phyloP scores from a whole-genome alignment of 2,329 filamentous ascomycete species.

The Clonostachys byssicola region DNA sequence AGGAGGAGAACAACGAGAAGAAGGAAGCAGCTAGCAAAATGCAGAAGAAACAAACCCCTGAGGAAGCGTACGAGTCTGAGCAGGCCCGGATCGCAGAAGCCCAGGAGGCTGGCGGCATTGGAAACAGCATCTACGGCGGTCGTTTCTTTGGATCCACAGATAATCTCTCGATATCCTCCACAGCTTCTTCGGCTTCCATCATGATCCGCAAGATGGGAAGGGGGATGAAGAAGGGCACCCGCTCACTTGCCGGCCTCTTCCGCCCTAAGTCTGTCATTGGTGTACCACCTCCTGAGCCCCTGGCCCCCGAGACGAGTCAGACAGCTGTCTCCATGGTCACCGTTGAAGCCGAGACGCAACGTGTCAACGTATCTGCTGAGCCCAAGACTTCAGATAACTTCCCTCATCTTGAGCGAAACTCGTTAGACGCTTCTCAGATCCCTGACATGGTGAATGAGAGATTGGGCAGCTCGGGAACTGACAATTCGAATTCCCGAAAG shows the following conservation, averaged over 20 bases:
- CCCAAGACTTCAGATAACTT: slow-evolving; percentile 67
- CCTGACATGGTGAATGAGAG: slow-evolving; percentile 43
- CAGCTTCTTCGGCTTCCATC: slow-evolving; percentile 82
- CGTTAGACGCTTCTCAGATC: slow-evolving; percentile 60
- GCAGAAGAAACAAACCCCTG: slow-evolving; percentile 58
- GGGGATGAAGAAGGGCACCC: slow-evolving; percentile 91
- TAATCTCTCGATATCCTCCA: slow-evolving; percentile 88
- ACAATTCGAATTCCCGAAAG: slow-evolving; percentile 64
- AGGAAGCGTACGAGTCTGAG: slow-evolving; percentile 76
- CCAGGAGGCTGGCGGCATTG: slow-evolving; percentile 89
- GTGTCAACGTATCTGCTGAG: slow-evolving; percentile 71
- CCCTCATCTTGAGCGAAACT: slow-evolving; percentile 79
- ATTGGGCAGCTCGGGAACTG: slow-evolving; percentile 51
- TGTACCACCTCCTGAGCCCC: slow-evolving; percentile 65
- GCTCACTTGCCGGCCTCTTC: slow-evolving; percentile 91
- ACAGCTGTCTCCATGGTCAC: slow-evolving; percentile 95
- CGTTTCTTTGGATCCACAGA: slow-evolving; percentile 89
- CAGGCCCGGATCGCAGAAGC: slow-evolving; percentile 87
- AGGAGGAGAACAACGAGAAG: slow-evolving; percentile 15
- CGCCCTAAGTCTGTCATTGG: slow-evolving; percentile 89
- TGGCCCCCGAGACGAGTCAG: slow-evolving; percentile 62
- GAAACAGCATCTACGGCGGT: slow-evolving; percentile 88
- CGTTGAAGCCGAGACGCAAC: slow-evolving; percentile 87
- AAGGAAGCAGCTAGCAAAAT: slow-evolving; percentile 42
- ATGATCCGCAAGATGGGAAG: slow-evolving; percentile 99